Base-by-base conservation (phyloP, 192 early-diverging fungal species). In the Gryganskiella cystojenkinii region DNA sequence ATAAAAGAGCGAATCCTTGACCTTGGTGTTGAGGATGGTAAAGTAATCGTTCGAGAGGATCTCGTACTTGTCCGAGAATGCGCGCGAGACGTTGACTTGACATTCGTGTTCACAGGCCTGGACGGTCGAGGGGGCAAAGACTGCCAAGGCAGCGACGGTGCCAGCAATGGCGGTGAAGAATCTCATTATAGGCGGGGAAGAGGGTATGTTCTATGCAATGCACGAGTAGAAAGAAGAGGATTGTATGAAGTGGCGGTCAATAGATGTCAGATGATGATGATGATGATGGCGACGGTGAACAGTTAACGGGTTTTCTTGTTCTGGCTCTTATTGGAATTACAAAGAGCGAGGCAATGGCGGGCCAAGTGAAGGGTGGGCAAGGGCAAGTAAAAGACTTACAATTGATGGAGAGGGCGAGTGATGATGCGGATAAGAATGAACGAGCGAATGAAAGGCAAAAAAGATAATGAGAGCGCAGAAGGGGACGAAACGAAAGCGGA, bases 101-200 rank as follows among this genome's bases (percentile, higher is more conserved):
- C 87, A 88, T n/a, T 79, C 78, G 19, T 55, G 66, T 68, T 88
- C 87, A 63, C 87, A 88, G 14, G 83, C 85, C 10, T 67, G 45
- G n/a, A 70, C 62, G 6, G 78, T n/a, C n/a, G n/a, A 71, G 8
- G 70, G 70, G 13, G 60, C 53, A 27, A 71, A 63, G 42, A 69
- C n/a, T 35, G 69, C 64, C 27, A 62, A 22, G 56, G 28, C 19
- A n/a, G 70, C 61, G 64, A 80, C 25, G 53, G 64, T 61, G 51
- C 78, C 70, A 34, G 71, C 8, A 49, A 67, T 31, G 49, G 61
- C 65, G 25, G 54, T 40, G 14, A 57, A 56, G 60, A 80, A 80
- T 56, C 63, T 64, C 78, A 80, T 80, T n/a, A n/a, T n/a, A n/a
- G n/a, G n/a, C n/a, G n/a, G 22, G 64, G 46, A 37, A 13, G 33